phyloP scores from a whole-genome alignment of 306 rosid genomes.

The apple (Malus domestica) region DNA sequence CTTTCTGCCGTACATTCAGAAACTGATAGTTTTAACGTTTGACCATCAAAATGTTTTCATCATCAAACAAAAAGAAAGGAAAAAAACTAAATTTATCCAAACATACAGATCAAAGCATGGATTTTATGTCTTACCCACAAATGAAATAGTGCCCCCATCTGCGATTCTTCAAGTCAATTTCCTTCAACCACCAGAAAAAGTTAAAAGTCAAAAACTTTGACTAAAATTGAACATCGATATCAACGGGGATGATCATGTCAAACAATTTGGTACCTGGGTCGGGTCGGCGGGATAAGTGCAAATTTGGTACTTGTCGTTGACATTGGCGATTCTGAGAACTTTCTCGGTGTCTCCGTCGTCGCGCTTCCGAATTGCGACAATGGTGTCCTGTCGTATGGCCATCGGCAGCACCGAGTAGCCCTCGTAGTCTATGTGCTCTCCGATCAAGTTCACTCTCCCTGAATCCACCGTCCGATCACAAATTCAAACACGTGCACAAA shows the following conservation, averaged over 20 bases:
- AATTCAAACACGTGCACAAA: neutral
- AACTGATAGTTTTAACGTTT: neutral
- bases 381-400: constrained; percentile 95
- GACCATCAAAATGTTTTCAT: neutral
- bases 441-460: constrained; percentile 99
- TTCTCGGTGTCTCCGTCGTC: constrained; percentile 26
- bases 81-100: neutral
- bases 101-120: neutral
- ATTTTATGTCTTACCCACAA: constrained; percentile 64
- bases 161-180: constrained; percentile 83
- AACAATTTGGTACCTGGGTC: constrained; percentile 42
- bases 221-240: neutral
- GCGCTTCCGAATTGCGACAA: constrained; percentile 62
- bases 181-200: constrained; percentile 29
- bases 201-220: neutral
- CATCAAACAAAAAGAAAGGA: neutral
- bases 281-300: constrained; percentile 91
- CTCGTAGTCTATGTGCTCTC: constrained; percentile 93
- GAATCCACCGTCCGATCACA: constrained; percentile 5
- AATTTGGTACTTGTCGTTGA: constrained; percentile 55
- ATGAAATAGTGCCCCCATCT: constrained; percentile 97
- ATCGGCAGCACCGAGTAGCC: constrained; percentile 98
- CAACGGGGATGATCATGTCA: neutral
- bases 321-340: constrained; percentile 66
- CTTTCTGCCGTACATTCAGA: neutral